These are phyloP conservation scores for Hebeloma cylindrosporum DNA, from an alignment of 768 basidiomycete genomes.

Conservation along the genomic window DNA sequence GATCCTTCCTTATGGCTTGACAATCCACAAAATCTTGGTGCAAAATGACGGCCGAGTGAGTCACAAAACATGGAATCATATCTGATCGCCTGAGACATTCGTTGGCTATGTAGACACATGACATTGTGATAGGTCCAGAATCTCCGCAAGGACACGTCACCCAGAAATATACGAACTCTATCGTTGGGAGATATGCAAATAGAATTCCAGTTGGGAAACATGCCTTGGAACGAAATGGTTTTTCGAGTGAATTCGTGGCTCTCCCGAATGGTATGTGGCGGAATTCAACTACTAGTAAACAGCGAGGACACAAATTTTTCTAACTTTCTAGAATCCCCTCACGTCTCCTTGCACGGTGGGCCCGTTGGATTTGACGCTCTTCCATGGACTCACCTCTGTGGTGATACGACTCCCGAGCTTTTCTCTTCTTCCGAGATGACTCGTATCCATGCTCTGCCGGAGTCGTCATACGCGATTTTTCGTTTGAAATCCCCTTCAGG, in stretches of 20 bases:
- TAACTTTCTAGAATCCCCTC: constrained; percentile 38
- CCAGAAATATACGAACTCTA: constrained; percentile 71
- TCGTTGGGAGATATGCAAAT: constrained; percentile 74
- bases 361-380: constrained; percentile 61
- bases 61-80: constrained; percentile 4
- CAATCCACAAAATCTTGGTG: constrained; percentile 65
- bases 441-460: constrained; percentile 36
- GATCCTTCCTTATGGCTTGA: constrained; percentile 68
- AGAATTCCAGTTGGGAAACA: constrained; percentile 64
- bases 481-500: constrained; percentile 58
- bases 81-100: constrained; percentile 2
- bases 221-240: constrained; percentile 51
- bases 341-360: constrained; percentile 75
- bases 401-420: constrained; percentile 42
- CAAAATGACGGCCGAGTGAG: constrained; percentile 63
- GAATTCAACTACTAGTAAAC: neutral
- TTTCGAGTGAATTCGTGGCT: constrained; percentile 47
- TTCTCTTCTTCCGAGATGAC: constrained; percentile 56
- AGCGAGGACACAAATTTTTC: neutral
- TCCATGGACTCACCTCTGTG: constrained; percentile 49
- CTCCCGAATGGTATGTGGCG: constrained; percentile 39
- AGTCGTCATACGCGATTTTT: constrained; percentile 50
- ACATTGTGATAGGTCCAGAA: constrained; percentile 75
- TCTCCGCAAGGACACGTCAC: constrained; percentile 53
- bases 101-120: constrained; percentile 63